Evolutionary conservation across 169 alveolate species (phyloP).

Genomic region (Perkinsus marinus): DNA sequence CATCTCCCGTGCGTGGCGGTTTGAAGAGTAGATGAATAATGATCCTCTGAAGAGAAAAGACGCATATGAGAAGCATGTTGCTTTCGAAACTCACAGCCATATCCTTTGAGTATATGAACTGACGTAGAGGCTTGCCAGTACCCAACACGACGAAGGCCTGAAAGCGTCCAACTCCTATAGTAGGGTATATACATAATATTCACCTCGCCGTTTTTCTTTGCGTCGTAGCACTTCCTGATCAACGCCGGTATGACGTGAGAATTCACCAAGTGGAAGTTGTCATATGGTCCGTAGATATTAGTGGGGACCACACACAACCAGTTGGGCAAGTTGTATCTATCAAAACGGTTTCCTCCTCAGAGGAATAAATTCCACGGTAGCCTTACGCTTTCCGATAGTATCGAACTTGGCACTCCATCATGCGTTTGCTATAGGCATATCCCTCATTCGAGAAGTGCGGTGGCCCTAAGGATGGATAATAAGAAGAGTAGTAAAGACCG

Average conservation of each 20-base stretch:
- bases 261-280: conserved; percentile 17
- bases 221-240: conserved; percentile 23
- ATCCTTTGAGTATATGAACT: conserved; percentile 31
- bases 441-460: conserved; percentile 42
- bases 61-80: neutral
- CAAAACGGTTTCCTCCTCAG: neutral
- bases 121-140: conserved; percentile 30
- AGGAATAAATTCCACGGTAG: neutral
- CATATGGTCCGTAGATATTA: conserved; percentile 36
- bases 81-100: conserved; percentile 9
- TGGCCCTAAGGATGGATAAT: neutral
- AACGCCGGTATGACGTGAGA: conserved; percentile 37
- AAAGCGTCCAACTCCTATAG: neutral
- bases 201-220: conserved; percentile 1
- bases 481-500: neutral
- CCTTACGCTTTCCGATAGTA: neutral
- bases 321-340: neutral
- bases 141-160: conserved; percentile 18
- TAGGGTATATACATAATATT: neutral
- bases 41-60: neutral
- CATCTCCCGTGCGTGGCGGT: neutral
- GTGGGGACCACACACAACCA: conserved; percentile 30
- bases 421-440: conserved; percentile 30
- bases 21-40: neutral
- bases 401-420: conserved; percentile 18